Evolutionary conservation across 768 basidiomycete genomes (phyloP).

Genomic region (Termitomyces sp.): DNA sequence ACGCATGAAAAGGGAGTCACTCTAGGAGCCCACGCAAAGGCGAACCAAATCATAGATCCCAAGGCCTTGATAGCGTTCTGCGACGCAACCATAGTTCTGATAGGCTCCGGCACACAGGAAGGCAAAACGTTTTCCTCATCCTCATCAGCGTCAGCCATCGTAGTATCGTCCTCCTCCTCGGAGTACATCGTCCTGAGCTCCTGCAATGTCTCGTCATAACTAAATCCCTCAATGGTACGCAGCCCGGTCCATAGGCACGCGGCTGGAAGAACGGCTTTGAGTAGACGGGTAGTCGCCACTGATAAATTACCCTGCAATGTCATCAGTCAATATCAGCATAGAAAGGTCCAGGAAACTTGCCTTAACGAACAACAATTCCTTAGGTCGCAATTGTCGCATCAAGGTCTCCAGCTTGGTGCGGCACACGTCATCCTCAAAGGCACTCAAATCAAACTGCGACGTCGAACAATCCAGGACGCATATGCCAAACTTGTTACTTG

Average conservation of each 20-base stretch:
- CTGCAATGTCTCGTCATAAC: constrained; percentile 64
- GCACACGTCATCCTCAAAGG: constrained; percentile 90
- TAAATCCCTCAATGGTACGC: constrained; percentile 77
- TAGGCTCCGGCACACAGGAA: constrained; percentile 59
- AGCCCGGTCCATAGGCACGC: constrained; percentile 89
- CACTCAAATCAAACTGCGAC: constrained; percentile 88
- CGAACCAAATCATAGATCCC: constrained; percentile 88
- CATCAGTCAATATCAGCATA: neutral
- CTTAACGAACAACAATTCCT: constrained; percentile 90
- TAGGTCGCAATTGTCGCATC: constrained; percentile 85
- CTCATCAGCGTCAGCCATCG: constrained; percentile 46
- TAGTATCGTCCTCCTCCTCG: constrained; percentile 29
- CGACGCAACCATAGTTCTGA: constrained; percentile 67
- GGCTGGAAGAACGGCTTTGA: constrained; percentile 77
- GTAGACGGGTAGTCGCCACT: constrained; percentile 73
- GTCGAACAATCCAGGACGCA: constrained; percentile 94
- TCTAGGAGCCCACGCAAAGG: neutral
- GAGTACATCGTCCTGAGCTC: constrained; percentile 70
- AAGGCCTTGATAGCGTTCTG: constrained; percentile 76
- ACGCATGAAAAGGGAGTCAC: constrained; percentile 18
- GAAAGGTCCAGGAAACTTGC: constrained; percentile 32
- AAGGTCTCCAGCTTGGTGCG: constrained; percentile 92
- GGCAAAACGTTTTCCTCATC: constrained; percentile 39
- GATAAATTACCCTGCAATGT: constrained; percentile 74
- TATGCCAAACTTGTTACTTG: constrained; percentile 69